Percentiles rank a stretch among this genome's conserved stretches.
These are phyloP conservation scores for Arthrobotrys iridis DNA, from an alignment of 2,329 filamentous ascomycete genomes.

Conservation along the genomic window DNA sequence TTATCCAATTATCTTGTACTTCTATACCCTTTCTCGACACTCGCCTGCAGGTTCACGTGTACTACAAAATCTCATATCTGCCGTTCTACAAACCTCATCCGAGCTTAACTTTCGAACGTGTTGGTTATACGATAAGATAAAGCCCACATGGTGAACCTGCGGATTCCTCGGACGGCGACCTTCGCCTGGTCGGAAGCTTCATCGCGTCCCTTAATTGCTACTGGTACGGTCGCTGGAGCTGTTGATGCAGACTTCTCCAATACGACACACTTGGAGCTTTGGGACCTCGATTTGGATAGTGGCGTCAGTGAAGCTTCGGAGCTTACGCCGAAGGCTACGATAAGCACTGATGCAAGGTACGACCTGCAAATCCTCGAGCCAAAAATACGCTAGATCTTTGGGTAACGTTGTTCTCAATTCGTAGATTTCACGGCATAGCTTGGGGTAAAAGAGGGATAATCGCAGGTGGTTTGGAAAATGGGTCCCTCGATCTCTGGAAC, in stretches of 20 bases:
- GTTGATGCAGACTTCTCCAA: constrained; percentile 98
- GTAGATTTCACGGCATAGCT: constrained; percentile 94
- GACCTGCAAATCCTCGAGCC: constrained; percentile 37
- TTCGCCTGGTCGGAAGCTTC: constrained; percentile 94
- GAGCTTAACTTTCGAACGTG: constrained; percentile 37
- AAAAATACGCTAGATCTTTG: not conserved
- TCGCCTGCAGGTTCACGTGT: not conserved
- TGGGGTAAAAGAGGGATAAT: constrained; percentile 93
- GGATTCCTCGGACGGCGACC: constrained; percentile 93
- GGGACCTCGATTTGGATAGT: constrained; percentile 88
- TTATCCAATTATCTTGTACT: not conserved
- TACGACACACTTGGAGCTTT: constrained; percentile 94
- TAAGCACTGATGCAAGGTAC: constrained; percentile 90
- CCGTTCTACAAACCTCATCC: constrained; percentile 17
- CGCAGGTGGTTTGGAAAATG: constrained; percentile 93
- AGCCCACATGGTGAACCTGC: constrained; percentile 83
- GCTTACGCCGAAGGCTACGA: constrained; percentile 82
- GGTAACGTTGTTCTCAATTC: constrained; percentile 22
- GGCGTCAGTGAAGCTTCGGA: constrained; percentile 76
- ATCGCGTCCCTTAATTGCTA: constrained; percentile 82
- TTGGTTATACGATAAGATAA: constrained; percentile 38
- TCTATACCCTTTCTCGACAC: not conserved
- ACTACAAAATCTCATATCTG: constrained; percentile 1
- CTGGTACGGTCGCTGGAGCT: constrained; percentile 91
- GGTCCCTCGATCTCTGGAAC: constrained; percentile 92